phyloP scores from a whole-genome alignment of 306 rosid species.

The Begonia loranthoides region DNA sequence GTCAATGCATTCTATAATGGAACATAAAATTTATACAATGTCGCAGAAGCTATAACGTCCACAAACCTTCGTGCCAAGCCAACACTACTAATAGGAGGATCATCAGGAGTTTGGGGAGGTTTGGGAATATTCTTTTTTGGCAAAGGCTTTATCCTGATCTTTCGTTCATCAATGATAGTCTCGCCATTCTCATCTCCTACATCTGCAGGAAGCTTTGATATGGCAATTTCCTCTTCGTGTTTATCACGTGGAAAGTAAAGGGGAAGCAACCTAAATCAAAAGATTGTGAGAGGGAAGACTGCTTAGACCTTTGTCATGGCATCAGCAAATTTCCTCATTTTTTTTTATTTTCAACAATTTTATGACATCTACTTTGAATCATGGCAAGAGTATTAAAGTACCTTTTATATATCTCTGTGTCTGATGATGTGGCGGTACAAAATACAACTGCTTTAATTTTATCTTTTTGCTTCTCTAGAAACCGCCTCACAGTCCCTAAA shows the following conservation, averaged over 20 bases:
- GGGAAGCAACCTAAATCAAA: constrained; percentile 66
- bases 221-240: constrained; percentile 87
- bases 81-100: constrained; percentile 65
- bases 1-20: too few species aligned
- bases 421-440: constrained; percentile 66
- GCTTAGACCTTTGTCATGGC: too few species aligned
- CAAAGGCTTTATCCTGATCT: constrained; percentile 90
- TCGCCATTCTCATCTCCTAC: constrained; percentile 99
- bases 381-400: constrained; percentile 4
- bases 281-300: background rate
- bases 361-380: too few species aligned
- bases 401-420: constrained; percentile 97
- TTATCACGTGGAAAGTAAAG: constrained; percentile 95
- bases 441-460: constrained; percentile 77
- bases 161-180: constrained; percentile 84
- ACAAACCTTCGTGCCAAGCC: constrained; percentile 65
- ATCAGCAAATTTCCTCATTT: too few species aligned
- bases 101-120: constrained; percentile 41
- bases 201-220: constrained; percentile 87
- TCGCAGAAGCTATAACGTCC: background rate
- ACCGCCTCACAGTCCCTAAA: constrained; percentile 86
- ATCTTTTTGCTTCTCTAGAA: constrained; percentile 90
- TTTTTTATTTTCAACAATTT: too few species aligned
- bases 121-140: constrained; percentile 47
- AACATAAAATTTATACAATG: too few species aligned